Conservation (phyloP, 2,329 filamentous ascomycete species). For the Aspergillus sojae region DNA sequence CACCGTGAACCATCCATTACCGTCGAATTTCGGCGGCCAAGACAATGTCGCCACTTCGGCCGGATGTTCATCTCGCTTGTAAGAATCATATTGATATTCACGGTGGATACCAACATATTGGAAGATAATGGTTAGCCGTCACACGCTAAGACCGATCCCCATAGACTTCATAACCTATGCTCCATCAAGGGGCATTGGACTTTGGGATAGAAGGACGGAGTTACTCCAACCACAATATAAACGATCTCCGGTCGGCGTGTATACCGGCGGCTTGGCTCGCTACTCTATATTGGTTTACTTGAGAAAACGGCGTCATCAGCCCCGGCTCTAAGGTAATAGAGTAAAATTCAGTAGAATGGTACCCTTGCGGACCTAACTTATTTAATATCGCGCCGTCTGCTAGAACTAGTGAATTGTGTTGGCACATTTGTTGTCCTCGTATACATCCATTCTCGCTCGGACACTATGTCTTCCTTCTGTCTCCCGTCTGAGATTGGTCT, state of each 20-base stretch:
- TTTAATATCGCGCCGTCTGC: not conserved
- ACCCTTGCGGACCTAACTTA: not conserved
- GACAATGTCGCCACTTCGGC: not conserved
- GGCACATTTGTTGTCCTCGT: not conserved
- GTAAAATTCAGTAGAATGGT: not conserved
- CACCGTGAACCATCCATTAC: not conserved
- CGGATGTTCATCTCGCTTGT: not conserved
- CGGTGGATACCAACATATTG: not conserved
- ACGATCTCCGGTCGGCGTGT: not conserved
- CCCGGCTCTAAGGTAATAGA: not conserved
- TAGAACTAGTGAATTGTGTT: not conserved
- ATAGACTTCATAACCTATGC: not conserved
- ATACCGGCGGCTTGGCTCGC: not conserved
- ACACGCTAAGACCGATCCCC: not conserved
- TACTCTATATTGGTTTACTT: not conserved
- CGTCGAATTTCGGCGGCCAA: not conserved
- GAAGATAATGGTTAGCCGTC: not conserved
- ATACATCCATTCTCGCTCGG: not conserved
- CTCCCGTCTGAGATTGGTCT: no score
- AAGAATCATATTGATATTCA: not conserved
- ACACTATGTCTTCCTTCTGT: not conserved
- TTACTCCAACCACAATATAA: not conserved
- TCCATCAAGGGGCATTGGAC: not conserved
- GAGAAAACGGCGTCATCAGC: not conserved
- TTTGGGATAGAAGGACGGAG: not conserved